Base-by-base conservation (phyloP, 768 basidiomycete genomes). In the Candolleomyces aberdarensis region DNA sequence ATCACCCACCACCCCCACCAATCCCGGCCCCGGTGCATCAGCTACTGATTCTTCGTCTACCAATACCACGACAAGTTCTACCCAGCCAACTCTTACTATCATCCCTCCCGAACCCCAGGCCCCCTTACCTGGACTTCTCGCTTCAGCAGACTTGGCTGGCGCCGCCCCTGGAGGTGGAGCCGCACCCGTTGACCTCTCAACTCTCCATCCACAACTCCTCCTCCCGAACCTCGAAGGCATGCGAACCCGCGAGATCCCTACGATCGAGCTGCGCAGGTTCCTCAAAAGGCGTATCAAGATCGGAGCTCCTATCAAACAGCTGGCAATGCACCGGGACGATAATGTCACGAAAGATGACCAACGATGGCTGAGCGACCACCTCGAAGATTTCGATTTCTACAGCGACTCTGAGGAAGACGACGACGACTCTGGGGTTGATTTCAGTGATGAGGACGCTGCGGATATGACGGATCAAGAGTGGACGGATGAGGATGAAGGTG, bases 331-430 rank as follows among this genome's bases (percentile, higher is more conserved):
- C 44, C 67, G 78, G 57, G 69, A 75, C 0, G 82, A 83, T 53
- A 69, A 72, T 1, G 44, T 88, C n/a, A 64, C 69, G 0, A 55
- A 65, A 0, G 72, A 73, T 22, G 81, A 85, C 13, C 75, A 77
- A 62, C 68, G 67, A 44, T 89, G 87, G 87, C 66, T 89, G 43
- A 74, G 69, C 55, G 69, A 70, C 5, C 75, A 87, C 64, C 54
- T 85, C 55, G 79, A 83, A 60, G 72, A 72, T 36, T 76, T 89
- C 15, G 81, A 82, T 11, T 80, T 76, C 62, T 89, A 86, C 62
- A 85, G 84, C 32, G 86, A 83, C 54, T 75, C 72, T 29, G 80
- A 80, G 39, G 75, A 75, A 19, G 74, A 71, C 43, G 66, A 70
- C 8, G 72, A 48, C 5, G 60, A 57, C n/a, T n/a, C 3, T 43